Base-by-base conservation (phyloP, 2,329 filamentous ascomycete species). In the Alternaria solani region DNA sequence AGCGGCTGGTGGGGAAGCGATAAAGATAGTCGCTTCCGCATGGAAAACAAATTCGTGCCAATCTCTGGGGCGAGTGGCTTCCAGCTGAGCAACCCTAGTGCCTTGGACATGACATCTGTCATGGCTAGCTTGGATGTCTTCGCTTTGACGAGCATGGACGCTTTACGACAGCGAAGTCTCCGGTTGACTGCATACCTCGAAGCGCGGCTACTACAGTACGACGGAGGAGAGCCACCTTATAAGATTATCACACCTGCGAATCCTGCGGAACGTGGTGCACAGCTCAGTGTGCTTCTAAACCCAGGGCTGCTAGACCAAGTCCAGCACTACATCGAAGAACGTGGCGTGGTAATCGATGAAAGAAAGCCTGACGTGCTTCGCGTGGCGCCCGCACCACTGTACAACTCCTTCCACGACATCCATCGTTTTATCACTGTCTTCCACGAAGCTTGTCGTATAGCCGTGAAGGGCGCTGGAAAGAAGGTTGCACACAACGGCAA, bases 1-100 rank as follows among this genome's bases (percentile, higher is more conserved):
- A 84, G 87, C 34, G 94, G 93, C 25, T 97, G 93, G 93, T 97
- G 94, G 86, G 93, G 93, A 52, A 89, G 88, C 54, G 90, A 93
- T 79, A 93, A 93, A 78, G 79, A 81, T 49, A 88, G 87, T 34
- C 85, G 93, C 14, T 96, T 97, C 81, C 84, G 87, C 66, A 97
- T 97, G 93, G 88, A 89, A 57, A 94, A 93, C 78, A 82, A 80
- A 76, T 96, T 96, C 78, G 82, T 88, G 41, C 92, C 93, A 4
- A 91, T 91, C 7, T 81, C 86, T 2, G 93, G 94, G 39, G 94
- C 93, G 0, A 88, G 85, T 34, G 93, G 93, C 4, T 97, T 88
- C 79, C 92, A 96, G 78, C 78, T 94, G n/a, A 92, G 89, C 51
- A 97, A 97, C 75, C 92, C 91, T 2, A 92, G 88, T 0, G 91